phyloP scores from a whole-genome alignment of 2,329 filamentous ascomycete species.

The Fusarium buxicola region DNA sequence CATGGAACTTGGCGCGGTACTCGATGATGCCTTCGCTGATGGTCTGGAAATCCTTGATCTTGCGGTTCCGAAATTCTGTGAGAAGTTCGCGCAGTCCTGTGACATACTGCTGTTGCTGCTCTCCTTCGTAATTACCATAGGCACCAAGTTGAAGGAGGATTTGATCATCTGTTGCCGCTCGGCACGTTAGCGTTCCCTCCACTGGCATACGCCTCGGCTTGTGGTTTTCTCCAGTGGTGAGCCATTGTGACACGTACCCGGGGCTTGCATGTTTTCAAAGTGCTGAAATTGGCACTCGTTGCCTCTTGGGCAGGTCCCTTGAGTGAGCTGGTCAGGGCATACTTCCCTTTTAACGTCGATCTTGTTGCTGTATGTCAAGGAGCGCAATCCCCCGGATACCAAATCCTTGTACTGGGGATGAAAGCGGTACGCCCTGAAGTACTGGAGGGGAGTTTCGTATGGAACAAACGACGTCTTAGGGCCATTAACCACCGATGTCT shows the following conservation, averaged over 20 bases:
- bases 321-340: slow-evolving; percentile 80
- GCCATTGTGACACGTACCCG: slow-evolving; percentile 50
- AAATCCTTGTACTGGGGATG: slow-evolving; percentile 79
- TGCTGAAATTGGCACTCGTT: slow-evolving; percentile 81
- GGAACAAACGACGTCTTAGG: slow-evolving; percentile 56
- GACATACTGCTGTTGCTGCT: slow-evolving; percentile 71
- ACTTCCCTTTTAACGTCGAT: slow-evolving; percentile 81
- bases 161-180: slow-evolving; percentile 70
- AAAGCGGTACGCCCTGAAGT: slow-evolving; percentile 90
- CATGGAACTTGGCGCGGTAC: slow-evolving; percentile 73
- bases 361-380: slow-evolving; percentile 91
- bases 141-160: slow-evolving; percentile 79
- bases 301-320: slow-evolving; percentile 77
- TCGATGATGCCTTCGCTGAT: slow-evolving; percentile 76
- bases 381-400: slow-evolving; percentile 82
- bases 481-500: slow-evolving; percentile 7
- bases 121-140: slow-evolving; percentile 71
- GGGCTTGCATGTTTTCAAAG: slow-evolving; percentile 63
- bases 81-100: slow-evolving; percentile 71
- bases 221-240: slow-evolving; percentile 34
- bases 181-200: slow-evolving; percentile 62
- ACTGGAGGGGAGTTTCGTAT: slow-evolving; percentile 85
- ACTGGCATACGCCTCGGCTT: slow-evolving; percentile 37
- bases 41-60: slow-evolving; percentile 72
- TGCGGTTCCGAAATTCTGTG: slow-evolving; percentile 67